Evolutionary conservation across 148 eudicot species (phyloP).

Genomic region (Simmondsia chinensis): DNA sequence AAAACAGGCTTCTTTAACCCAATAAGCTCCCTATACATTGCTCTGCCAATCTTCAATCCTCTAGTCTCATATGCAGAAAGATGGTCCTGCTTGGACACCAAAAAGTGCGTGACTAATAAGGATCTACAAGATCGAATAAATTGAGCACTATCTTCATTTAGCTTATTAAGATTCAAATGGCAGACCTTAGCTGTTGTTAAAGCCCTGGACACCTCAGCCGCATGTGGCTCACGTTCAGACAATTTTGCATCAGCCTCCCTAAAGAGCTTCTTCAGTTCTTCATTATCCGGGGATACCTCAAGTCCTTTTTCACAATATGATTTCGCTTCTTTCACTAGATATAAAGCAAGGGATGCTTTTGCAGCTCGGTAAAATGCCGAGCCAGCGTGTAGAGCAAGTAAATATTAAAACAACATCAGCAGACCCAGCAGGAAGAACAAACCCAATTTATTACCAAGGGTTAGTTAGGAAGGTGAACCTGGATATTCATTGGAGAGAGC

Average conservation of each 20-base stretch:
- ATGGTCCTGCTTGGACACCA: constrained; percentile 39
- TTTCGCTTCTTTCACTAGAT: constrained; percentile 60
- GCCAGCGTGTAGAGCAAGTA: no score
- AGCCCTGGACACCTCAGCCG: constrained; percentile 60
- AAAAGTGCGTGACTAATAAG: constrained; percentile 8
- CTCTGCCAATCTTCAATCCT: constrained; percentile 58
- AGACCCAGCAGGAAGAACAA: neutral
- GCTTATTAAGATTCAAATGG: constrained; percentile 1
- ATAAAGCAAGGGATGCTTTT: constrained; percentile 65
- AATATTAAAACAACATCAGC: constrained; percentile 6
- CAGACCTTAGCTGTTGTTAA: constrained; percentile 60
- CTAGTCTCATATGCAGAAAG: constrained; percentile 63
- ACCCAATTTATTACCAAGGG: neutral
- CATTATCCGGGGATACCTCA: constrained; percentile 52
- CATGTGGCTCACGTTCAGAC: constrained; percentile 46
- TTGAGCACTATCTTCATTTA: neutral
- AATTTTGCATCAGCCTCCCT: constrained; percentile 38
- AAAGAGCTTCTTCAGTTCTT: constrained; percentile 62
- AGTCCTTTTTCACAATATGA: constrained; percentile 70
- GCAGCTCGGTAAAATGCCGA: constrained; percentile 89
- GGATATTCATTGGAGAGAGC: constrained; percentile 57
- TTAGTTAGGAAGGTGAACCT: constrained; percentile 37
- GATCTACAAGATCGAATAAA: constrained; percentile 1
- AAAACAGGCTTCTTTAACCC: constrained; percentile 69
- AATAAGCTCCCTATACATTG: constrained; percentile 69